Evolutionary conservation across 805 yeast genomes (phyloP).

Genomic region (Pichia paraexigua): DNA sequence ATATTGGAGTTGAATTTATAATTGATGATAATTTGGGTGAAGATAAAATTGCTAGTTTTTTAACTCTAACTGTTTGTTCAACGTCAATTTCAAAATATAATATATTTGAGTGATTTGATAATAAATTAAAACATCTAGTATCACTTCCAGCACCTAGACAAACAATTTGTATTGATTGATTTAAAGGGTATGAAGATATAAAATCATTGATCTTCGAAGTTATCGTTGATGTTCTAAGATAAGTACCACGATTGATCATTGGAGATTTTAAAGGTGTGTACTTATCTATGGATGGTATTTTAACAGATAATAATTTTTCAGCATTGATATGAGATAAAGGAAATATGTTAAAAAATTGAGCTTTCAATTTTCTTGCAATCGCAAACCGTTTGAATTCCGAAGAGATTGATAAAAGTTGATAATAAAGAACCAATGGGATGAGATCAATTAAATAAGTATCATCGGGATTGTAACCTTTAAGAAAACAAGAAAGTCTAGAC

Average conservation of each 20-base stretch:
- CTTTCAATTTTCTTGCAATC: constrained; percentile 30
- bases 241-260: constrained; percentile 65
- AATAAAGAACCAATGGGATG: constrained; percentile 29
- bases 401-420: constrained; percentile 29
- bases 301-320: not conserved
- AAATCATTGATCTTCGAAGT: constrained; percentile 40
- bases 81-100: constrained; percentile 60
- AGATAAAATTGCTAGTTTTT: constrained; percentile 39
- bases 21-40: constrained; percentile 12
- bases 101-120: constrained; percentile 29
- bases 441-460: constrained; percentile 31
- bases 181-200: not conserved
- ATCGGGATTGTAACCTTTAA: constrained; percentile 35
- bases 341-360: constrained; percentile 30
- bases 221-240: constrained; percentile 48
- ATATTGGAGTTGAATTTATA: not conserved
- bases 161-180: constrained; percentile 39
- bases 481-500: constrained; percentile 48
- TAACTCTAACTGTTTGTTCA: constrained; percentile 42
- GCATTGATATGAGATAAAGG: not conserved
- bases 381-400: constrained; percentile 29
- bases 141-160: constrained; percentile 82
- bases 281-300: not conserved
- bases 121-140: constrained; percentile 50
- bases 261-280: constrained; percentile 38